Base-by-base conservation (phyloP, 2,329 filamentous ascomycete species). In the Aspergillus fumigatus region DNA sequence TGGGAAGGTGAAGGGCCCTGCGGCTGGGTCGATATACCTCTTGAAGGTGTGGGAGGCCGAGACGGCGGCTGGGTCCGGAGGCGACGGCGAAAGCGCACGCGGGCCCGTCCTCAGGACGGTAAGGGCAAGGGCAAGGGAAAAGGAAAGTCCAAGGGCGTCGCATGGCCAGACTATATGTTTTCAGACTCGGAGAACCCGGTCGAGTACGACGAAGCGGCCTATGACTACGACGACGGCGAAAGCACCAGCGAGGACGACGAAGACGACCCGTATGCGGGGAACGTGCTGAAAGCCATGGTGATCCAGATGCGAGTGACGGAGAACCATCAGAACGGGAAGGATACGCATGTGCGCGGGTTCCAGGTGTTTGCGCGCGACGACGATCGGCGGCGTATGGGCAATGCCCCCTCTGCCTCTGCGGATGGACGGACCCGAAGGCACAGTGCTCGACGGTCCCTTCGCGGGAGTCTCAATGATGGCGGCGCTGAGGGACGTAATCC, bases 261-360 rank as follows among this genome's bases (percentile, higher is more conserved):
- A 2, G 64, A 70, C 26, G 73, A 75, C 52, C 66, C 67, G 49
- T 80, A 80, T 50, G 86, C 85, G 67, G 88, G 83, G 43, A 88
- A 87, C 65, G 89, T 92, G 1, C 83, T 97, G 19, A 86, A 92
- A 58, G 92, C 90, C 17, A 96, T 93, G 77, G 85, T 97, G 29
- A 82, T 99, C 27, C 92, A 97, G 73, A 87, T 97, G 68, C 87
- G 89, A 63, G 88, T 99, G 50, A 83, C 93, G 52, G 94, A 97
- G 77, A 99, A 99, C 70, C 94, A 99, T 73, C 94, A 99, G 76
- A 99, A 99, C 72, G 94, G 94, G 62, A 99, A 99, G 73, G 94
- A 99, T 72, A 99, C 94, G n/a, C 94, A 99, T 79, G 83, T 99
- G 25, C 84, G 94, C 17, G 93, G 92, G 1, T 83, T 99, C 73